Conservation (phyloP, 2,329 filamentous ascomycete genomes). For the Diaporthe citri region DNA sequence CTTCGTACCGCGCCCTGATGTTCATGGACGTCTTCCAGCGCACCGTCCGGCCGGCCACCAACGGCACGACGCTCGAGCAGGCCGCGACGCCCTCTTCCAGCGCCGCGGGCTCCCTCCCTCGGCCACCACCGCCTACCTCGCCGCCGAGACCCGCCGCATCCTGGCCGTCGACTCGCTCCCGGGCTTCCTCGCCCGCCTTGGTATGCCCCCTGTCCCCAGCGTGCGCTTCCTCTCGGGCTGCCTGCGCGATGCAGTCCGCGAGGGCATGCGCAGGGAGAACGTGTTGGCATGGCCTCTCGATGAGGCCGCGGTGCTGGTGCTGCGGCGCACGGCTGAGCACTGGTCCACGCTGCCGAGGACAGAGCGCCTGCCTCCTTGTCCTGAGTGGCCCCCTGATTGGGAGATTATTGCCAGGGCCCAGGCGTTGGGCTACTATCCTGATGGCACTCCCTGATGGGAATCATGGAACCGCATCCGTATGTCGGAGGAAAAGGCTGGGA, state of each 20-base stretch:
- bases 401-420: neutral
- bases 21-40: conserved; percentile 64
- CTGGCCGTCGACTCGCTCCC: conserved; percentile 57
- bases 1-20: conserved; percentile 65
- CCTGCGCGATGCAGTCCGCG: conserved; percentile 51
- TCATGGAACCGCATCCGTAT: neutral
- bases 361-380: neutral
- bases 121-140: conserved; percentile 54
- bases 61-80: conserved; percentile 50
- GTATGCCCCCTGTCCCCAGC: conserved; percentile 47
- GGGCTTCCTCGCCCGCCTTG: conserved; percentile 58
- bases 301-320: too few relatives aligned
- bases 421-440: neutral
- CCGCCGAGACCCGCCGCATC: conserved; percentile 58
- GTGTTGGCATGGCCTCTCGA: neutral
- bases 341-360: neutral
- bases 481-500: neutral
- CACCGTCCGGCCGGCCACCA: conserved; percentile 52
- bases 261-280: conserved; percentile 48
- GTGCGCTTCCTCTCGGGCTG: conserved; percentile 48
- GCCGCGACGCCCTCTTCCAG: conserved; percentile 60
- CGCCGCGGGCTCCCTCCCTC: conserved; percentile 59
- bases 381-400: rapidly evolving
- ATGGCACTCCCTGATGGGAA: neutral
- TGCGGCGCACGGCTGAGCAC: neutral